phyloP scores from a whole-genome alignment of 257 asterid genomes.

The Nicotiana noctiflora region DNA sequence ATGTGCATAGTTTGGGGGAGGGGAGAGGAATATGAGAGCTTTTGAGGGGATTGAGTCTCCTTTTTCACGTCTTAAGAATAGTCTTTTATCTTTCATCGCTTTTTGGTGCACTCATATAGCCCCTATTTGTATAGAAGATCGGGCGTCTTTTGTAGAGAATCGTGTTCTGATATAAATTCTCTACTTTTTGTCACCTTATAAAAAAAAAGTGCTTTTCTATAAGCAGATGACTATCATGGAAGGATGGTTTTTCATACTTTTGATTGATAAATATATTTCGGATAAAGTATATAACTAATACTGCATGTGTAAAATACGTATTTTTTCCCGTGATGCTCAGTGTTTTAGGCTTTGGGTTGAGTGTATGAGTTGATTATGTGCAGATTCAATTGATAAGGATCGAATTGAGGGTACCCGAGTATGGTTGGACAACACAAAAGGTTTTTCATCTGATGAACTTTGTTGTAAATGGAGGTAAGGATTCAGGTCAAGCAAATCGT shows the following conservation, averaged over 20 bases:
- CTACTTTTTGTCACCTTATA: too few species aligned
- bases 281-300: neutral
- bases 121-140: too few species aligned
- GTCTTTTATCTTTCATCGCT: too few species aligned
- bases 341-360: neutral
- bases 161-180: too few species aligned
- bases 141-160: too few species aligned
- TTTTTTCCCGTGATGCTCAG: neutral
- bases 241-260: neutral
- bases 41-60: too few species aligned
- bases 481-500: slow-evolving; percentile 8
- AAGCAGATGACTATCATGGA: neutral
- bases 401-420: slow-evolving; percentile 85
- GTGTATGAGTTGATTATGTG: slow-evolving; percentile 23
- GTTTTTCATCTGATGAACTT: slow-evolving; percentile 98
- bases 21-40: too few species aligned
- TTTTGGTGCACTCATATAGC: too few species aligned
- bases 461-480: slow-evolving; percentile 86
- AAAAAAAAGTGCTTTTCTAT: neutral
- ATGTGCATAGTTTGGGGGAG: too few species aligned
- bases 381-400: slow-evolving; percentile 91
- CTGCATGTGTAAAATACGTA: neutral
- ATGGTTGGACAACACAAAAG: slow-evolving; percentile 98
- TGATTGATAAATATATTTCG: neutral
- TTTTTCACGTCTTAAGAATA: too few species aligned